A percentile compares a stretch with the other conserved stretches of the same genome.
These are phyloP conservation scores for Fusarium tuaranense DNA, from an alignment of 2,329 filamentous ascomycete genomes.

Conservation along the genomic window DNA sequence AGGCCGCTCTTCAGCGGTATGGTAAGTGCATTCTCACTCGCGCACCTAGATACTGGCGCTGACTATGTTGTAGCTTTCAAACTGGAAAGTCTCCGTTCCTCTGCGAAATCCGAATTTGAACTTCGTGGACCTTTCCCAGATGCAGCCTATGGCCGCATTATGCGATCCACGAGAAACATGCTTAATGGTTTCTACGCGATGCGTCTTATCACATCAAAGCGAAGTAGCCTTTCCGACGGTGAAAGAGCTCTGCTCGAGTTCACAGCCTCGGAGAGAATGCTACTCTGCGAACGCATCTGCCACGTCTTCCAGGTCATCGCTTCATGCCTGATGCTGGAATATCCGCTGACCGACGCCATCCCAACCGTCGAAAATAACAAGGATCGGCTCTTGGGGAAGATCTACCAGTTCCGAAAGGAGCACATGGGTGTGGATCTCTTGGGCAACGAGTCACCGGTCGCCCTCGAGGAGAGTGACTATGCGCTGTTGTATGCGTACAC, in stretches of 20 bases:
- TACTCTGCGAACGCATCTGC: conserved; percentile 89
- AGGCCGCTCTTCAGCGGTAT: conserved; percentile 87
- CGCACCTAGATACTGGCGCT: not conserved
- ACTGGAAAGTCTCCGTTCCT: conserved; percentile 77
- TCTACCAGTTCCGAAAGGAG: conserved; percentile 86
- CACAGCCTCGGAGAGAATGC: conserved; percentile 81
- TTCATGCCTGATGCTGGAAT: conserved; percentile 93
- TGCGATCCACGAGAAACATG: conserved; percentile 84
- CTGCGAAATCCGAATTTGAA: conserved; percentile 89
- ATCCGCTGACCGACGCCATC: conserved; percentile 88
- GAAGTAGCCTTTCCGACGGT: conserved; percentile 78
- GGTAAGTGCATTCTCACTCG: conserved; percentile 43
- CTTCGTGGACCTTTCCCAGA: conserved; percentile 88
- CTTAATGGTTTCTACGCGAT: conserved; percentile 96
- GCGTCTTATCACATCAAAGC: conserved; percentile 90
- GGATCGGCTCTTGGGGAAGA: conserved; percentile 85
- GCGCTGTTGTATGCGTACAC: conserved; percentile 93
- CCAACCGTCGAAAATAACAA: conserved; percentile 85
- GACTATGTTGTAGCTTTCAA: conserved; percentile 63
- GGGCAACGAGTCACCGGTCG: conserved; percentile 43
- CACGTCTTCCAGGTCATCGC: conserved; percentile 90
- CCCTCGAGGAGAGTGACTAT: conserved; percentile 82
- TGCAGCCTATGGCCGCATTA: conserved; percentile 77
- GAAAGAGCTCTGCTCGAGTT: conserved; percentile 84
- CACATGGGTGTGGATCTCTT: conserved; percentile 56